These are phyloP conservation scores for Schizosaccharomyces lindneri DNA, from an alignment of 805 yeast species.

Conservation along the genomic window DNA sequence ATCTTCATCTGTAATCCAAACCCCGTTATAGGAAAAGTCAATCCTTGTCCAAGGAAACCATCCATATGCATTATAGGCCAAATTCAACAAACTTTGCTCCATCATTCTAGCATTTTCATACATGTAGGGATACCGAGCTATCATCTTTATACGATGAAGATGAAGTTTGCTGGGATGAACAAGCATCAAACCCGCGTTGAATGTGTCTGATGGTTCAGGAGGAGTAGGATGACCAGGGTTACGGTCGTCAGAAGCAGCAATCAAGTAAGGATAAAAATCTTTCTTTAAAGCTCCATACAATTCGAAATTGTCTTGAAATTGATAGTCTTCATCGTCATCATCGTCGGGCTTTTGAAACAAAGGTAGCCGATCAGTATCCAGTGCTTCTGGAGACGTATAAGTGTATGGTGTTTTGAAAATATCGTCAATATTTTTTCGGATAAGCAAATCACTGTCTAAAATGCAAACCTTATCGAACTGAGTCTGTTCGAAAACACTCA, in stretches of 20 bases:
- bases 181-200: slow-evolving; percentile 1
- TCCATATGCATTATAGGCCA: background rate
- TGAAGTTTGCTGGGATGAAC: background rate
- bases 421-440: slow-evolving; percentile 33
- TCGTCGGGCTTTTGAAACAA: background rate
- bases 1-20: background rate
- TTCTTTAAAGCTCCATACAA: background rate
- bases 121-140: slow-evolving; percentile 1
- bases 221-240: background rate
- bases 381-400: background rate
- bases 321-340: background rate
- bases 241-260: slow-evolving; percentile 1
- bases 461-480: slow-evolving; percentile 31
- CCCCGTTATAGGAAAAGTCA: background rate
- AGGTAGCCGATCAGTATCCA: background rate
- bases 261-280: background rate
- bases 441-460: slow-evolving; percentile 36
- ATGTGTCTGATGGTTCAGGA: background rate
- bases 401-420: slow-evolving; percentile 19
- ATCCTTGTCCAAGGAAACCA: background rate
- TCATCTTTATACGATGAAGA: background rate
- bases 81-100: background rate
- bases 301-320: background rate
- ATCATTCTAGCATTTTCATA: slow-evolving; percentile 1
- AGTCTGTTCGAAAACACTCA: slow-evolving; percentile 26